A percentile compares a stretch with the other conserved stretches of the same genome.
These are phyloP conservation scores for Rickenella mellea DNA, from an alignment of 768 basidiomycete species.

Conservation along the genomic window DNA sequence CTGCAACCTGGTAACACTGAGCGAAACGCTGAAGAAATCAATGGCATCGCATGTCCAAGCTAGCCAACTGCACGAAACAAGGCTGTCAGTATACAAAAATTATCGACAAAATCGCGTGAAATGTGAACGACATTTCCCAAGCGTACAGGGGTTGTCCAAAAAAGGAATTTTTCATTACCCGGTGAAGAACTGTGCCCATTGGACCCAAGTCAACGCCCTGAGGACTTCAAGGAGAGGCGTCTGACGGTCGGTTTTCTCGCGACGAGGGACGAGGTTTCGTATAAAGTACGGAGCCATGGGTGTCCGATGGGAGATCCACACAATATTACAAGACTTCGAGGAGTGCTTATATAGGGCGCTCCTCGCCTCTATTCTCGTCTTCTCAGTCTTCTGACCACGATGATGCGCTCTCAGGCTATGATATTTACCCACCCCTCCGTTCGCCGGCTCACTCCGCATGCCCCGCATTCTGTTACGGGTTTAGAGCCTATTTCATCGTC, in stretches of 20 bases:
- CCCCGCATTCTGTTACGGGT: too few species aligned
- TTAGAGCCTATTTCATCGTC: too few species aligned
- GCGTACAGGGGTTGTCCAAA: not conserved
- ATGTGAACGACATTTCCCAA: not conserved
- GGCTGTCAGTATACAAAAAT: too few species aligned
- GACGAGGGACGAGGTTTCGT: slow-evolving; percentile 20
- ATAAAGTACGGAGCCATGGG: slow-evolving; percentile 9
- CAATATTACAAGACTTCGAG: too few species aligned
- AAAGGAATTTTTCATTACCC: too few species aligned
- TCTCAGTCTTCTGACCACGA: too few species aligned
- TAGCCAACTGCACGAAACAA: slow-evolving; percentile 43
- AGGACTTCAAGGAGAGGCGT: slow-evolving; percentile 37
- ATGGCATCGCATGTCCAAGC: slow-evolving; percentile 85
- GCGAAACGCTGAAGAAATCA: slow-evolving; percentile 76
- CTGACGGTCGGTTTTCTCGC: slow-evolving; percentile 26
- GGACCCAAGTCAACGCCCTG: slow-evolving; percentile 34
- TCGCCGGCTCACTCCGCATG: too few species aligned
- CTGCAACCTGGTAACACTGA: slow-evolving; percentile 39
- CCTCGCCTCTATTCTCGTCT: too few species aligned
- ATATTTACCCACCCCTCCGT: too few species aligned
- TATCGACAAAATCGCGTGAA: slow-evolving; percentile 5
- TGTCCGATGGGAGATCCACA: too few species aligned
- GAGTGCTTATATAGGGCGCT: too few species aligned
- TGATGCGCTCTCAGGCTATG: too few species aligned
- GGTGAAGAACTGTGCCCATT: slow-evolving; percentile 50